Conservation (phyloP, 2,329 filamentous ascomycete genomes). For the Orbilia javanica region DNA sequence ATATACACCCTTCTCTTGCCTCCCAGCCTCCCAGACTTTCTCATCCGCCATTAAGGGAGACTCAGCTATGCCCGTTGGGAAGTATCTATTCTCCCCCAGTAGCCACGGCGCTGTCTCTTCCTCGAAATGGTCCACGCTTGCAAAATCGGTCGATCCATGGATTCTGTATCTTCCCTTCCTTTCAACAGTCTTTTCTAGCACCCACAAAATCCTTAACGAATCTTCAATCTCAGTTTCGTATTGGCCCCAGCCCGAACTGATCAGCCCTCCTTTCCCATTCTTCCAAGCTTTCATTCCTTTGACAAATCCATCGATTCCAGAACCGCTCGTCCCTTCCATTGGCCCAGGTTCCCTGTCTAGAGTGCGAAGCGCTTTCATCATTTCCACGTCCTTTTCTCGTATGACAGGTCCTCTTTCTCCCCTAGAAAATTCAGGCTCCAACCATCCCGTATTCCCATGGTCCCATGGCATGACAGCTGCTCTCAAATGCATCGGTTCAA, state of each 20-base stretch:
- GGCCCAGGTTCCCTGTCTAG: neutral
- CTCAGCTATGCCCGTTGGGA: slow-evolving; percentile 10
- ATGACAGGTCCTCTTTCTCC: neutral
- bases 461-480: slow-evolving; percentile 22
- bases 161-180: slow-evolving; percentile 16
- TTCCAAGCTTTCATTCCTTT: slow-evolving; percentile 20
- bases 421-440: slow-evolving; percentile 26
- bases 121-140: slow-evolving; percentile 16
- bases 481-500: slow-evolving; percentile 20
- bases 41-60: slow-evolving; percentile 26
- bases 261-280: neutral
- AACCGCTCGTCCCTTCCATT: neutral
- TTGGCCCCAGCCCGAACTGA: slow-evolving; percentile 12
- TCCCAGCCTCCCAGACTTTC: slow-evolving; percentile 31
- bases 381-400: slow-evolving; percentile 9
- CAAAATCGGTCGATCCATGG: slow-evolving; percentile 7
- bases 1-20: slow-evolving; percentile 15
- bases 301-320: neutral
- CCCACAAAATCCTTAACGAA: slow-evolving; percentile 31
- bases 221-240: slow-evolving; percentile 25
- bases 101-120: slow-evolving; percentile 14
- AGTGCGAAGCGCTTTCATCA: neutral
- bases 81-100: slow-evolving; percentile 14
- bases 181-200: slow-evolving; percentile 9
- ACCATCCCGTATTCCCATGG: slow-evolving; percentile 11